Evolutionary conservation across 2,329 filamentous ascomycete genomes (phyloP), one percentile per base, ranked within the genome.

Genomic region (Verticillium alfalfae): DNA sequence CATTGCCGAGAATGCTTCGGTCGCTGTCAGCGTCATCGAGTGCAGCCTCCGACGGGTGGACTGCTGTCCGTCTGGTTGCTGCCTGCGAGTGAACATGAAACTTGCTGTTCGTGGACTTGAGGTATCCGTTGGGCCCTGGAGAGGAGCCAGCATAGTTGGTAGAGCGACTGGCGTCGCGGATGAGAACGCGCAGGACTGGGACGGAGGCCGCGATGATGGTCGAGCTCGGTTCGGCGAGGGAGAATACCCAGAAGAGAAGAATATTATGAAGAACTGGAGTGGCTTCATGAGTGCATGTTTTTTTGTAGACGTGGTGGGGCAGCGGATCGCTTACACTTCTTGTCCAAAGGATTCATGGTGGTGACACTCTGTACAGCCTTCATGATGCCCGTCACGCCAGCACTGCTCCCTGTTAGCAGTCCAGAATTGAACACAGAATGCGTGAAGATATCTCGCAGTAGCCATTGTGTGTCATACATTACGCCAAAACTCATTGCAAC

Each of bases 121-220:
- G 39, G 26, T 58, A 58, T 10, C 57, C 57, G 5, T 39, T 39
- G 10, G n/a, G 12, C 2, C 22, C 57, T 5, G 38, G 57, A 4
- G 22, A 34, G 15, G 36, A 41, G 22, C 41, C 41, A 15, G 41
- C 26, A 26, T 34, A 18, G 22, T 22, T 58, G 10, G 26, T 34
- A 16, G 56, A 26, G 18, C 56, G 56, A 34, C 18, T 37, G 18
- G 26, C 56, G 38, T 49, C 38, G 22, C 57, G 57, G 39, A 58
- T 31, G 26, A 73, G 59, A 7, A 68, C 70, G 5, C 71, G 68
- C 10, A 73, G 62, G 8, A 70, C 68, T 0, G 71, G 71, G 8
- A 73, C 68, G 10, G 67, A 72, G 8, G 71, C 67, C 1, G 72
- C 70, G 57, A 73, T 71, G 56, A 73, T 73, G 13, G 71, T 70